Conservation (phyloP, 768 basidiomycete species). For the Lentinula edodes region DNA sequence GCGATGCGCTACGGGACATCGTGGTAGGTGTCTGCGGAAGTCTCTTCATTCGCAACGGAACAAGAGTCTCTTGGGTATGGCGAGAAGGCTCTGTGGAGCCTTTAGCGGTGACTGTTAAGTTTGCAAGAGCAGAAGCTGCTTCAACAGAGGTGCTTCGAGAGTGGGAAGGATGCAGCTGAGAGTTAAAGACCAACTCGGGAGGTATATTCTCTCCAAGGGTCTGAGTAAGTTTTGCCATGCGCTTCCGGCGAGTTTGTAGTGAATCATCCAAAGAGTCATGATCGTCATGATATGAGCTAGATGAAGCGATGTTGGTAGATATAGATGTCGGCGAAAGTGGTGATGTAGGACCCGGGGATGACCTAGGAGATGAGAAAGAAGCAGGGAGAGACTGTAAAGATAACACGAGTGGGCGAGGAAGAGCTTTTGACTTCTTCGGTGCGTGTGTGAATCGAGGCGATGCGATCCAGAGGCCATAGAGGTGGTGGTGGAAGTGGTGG, state of each 20-base stretch:
- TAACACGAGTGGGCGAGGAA: slow-evolving; percentile 9
- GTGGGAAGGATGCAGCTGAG: slow-evolving; percentile 4
- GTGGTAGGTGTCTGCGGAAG: neutral
- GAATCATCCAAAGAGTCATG: slow-evolving; percentile 9
- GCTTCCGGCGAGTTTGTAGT: slow-evolving; percentile 27
- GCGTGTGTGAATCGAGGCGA: neutral
- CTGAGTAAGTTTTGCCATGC: slow-evolving; percentile 53
- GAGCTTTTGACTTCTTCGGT: neutral
- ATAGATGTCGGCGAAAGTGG: slow-evolving; percentile 2
- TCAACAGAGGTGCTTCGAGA: neutral
- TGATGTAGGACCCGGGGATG: neutral
- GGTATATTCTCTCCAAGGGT: slow-evolving; percentile 59
- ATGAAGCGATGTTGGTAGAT: neutral
- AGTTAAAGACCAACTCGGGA: slow-evolving; percentile 41
- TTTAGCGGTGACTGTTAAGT: neutral
- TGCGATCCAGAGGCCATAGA: neutral
- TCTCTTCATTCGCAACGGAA: neutral
- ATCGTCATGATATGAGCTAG: slow-evolving; percentile 5
- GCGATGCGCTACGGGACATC: neutral
- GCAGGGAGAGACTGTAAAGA: slow-evolving; percentile 4
- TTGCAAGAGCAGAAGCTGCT: neutral
- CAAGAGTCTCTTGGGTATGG: neutral
- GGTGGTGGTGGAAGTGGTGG: no score
- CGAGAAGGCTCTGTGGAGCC: neutral
- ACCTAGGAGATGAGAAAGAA: neutral